Conservation (phyloP, 2,329 filamentous ascomycete species). For the Penicillium paneum region DNA sequence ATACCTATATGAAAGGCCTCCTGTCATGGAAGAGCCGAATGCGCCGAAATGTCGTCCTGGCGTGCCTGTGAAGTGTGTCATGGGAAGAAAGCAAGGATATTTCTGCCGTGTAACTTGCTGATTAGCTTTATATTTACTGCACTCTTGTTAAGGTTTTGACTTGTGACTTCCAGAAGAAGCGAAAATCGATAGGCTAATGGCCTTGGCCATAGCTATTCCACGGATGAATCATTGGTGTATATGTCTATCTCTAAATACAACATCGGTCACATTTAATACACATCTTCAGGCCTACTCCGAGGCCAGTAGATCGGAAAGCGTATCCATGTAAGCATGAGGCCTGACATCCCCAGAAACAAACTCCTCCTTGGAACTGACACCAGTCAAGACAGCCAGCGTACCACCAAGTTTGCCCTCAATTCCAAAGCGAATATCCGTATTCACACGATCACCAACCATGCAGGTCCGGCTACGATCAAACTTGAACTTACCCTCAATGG, state of each 20-base stretch:
- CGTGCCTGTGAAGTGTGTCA: not conserved
- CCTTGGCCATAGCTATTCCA: too few species aligned
- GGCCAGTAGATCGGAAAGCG: slow-evolving; percentile 69
- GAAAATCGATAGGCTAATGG: too few species aligned
- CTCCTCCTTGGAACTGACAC: slow-evolving; percentile 76
- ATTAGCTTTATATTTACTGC: too few species aligned
- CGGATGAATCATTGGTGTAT: too few species aligned
- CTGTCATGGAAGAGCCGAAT: not conserved
- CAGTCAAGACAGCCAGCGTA: slow-evolving; percentile 85
- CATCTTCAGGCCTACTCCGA: slow-evolving; percentile 5
- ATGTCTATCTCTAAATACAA: not conserved
- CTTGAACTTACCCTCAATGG: slow-evolving; percentile 91
- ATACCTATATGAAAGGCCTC: not conserved
- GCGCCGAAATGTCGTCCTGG: not conserved
- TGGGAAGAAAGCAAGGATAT: not conserved
- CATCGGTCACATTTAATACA: not conserved
- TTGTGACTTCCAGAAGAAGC: too few species aligned
- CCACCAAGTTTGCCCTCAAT: slow-evolving; percentile 87
- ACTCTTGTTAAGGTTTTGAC: too few species aligned
- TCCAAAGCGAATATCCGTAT: slow-evolving; percentile 96
- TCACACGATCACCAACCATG: slow-evolving; percentile 91
- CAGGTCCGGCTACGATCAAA: slow-evolving; percentile 81
- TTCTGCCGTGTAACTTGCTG: too few species aligned
- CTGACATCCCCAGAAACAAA: slow-evolving; percentile 73
- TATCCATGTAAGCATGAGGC: slow-evolving; percentile 80